Percentiles rank a stretch among this genome's conserved stretches.
These are phyloP conservation scores for Herpetomonas tarakana DNA, from an alignment of 208 protist genomes.

Conservation along the genomic window DNA sequence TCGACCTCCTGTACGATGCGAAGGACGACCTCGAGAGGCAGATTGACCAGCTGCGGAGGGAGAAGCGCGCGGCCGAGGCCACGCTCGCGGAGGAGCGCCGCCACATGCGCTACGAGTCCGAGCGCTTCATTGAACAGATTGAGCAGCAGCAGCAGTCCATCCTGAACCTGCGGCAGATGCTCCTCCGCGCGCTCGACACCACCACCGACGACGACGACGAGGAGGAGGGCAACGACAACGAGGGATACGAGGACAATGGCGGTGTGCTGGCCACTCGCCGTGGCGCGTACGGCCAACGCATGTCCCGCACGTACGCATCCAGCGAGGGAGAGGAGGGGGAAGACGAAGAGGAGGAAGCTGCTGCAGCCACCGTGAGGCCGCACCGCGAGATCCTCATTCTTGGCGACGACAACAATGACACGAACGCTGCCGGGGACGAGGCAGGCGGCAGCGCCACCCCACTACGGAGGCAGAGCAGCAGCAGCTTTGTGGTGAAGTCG, in stretches of 20 bases:
- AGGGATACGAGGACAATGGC: conserved; percentile 6
- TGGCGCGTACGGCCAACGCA: background rate
- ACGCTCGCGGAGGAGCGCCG: conserved; percentile 62
- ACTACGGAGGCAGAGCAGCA: no score
- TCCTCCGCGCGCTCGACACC: conserved; percentile 69
- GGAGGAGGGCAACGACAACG: conserved; percentile 2
- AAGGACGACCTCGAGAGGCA: conserved; percentile 56
- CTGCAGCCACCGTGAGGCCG: background rate
- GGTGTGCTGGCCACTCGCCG: background rate
- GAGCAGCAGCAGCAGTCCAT: conserved; percentile 85
- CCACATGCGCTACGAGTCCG: conserved; percentile 52
- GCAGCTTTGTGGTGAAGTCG: background rate
- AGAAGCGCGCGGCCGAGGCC: conserved; percentile 60
- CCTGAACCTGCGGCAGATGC: conserved; percentile 74
- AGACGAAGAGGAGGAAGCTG: conserved; percentile 4
- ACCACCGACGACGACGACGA: conserved; percentile 18
- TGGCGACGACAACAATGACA: background rate
- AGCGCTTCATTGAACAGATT: conserved; percentile 73
- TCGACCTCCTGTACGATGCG: conserved; percentile 64
- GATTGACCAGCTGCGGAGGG: conserved; percentile 57
- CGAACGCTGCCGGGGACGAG: background rate
- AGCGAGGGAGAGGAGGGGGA: conserved; percentile 17
- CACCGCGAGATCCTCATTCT: no score
- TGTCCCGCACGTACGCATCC: no score
- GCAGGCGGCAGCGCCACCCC: no score